Evolutionary conservation across 129 eudicot species (phyloP), one percentile per base, ranked within the genome.

Genomic region (Flaveria ramosissima): DNA sequence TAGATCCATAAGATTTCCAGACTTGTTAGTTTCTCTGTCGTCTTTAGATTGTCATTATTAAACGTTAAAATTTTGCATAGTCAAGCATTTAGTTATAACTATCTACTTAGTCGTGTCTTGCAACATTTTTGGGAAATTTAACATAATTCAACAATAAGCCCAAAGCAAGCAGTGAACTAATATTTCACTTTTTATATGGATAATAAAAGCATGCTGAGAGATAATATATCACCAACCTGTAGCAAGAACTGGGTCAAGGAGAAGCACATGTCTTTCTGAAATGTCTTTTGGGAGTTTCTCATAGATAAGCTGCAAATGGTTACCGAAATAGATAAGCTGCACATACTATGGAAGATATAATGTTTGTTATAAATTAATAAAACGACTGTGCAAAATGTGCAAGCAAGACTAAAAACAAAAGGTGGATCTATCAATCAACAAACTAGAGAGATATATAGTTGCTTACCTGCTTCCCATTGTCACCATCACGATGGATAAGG

Each of bases 231-330:
- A 66, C 75, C 72, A 76, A 94, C 98, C 98, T 77, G 98, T 94
- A 77, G 96, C 98, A 81, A 94, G 97, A 83, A 94, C 96, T n/a
- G 98, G 98, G 56, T 94, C 98, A 61, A 94, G 87, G 76, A 94
- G 97, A 80, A 94, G 92, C 81, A 94, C 98, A 26, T 91, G 98
- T 61, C 98, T 88, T 85, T 94, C 98, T 10, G 90, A 86, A 64
- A 94, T 94, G 81, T 94, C 98, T 24, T 87, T 86, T 19, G 98
- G 98, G 52, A 94, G 98, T 55, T 94, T 94, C 69, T 94, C 98
- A 84, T 94, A 94, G 68, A 94, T 91, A 75, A 94, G 97, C 98
- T 93, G 93, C 66, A 51, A 8, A 55, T 70, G 41, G 7, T 5
- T 36, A 36, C 41, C 41, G 6, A 36, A 6, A 84, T 91, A 94